Conservation (phyloP, 164 flowering plant genomes). For the Kalanchoe fedtschenkoi region DNA sequence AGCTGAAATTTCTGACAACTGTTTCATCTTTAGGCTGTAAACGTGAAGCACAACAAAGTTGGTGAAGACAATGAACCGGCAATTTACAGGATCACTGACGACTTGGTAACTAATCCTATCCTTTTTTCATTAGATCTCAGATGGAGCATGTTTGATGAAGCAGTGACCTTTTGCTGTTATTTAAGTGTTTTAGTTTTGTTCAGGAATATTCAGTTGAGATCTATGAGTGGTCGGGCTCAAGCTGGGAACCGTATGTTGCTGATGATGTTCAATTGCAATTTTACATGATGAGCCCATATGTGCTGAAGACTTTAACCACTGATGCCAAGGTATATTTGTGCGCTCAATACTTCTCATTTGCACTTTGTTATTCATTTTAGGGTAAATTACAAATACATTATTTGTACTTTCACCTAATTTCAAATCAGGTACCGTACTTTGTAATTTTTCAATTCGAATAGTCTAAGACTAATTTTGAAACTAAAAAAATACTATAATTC, state of each 20-base stretch:
- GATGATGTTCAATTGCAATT: slow-evolving; percentile 94
- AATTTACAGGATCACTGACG: slow-evolving; percentile 86
- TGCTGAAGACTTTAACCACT: slow-evolving; percentile 69
- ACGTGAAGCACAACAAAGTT: slow-evolving; percentile 71
- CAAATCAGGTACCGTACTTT: no score
- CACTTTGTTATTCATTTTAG: neutral
- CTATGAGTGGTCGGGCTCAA: slow-evolving; percentile 87
- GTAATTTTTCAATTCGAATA: no score
- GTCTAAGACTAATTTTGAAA: no score
- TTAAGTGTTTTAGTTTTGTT: slow-evolving; percentile 11
- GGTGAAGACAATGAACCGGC: slow-evolving; percentile 79
- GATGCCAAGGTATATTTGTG: slow-evolving; percentile 48
- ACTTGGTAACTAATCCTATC: slow-evolving; percentile 33
- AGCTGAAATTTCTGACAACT: neutral
- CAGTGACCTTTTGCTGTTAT: neutral
- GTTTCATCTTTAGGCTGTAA: slow-evolving; percentile 46
- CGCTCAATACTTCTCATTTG: neutral
- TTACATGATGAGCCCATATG: slow-evolving; percentile 99
- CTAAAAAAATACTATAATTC: neutral
- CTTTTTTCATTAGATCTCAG: neutral
- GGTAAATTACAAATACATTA: no score
- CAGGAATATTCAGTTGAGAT: slow-evolving; percentile 89
- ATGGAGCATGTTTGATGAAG: neutral
- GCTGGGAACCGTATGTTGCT: slow-evolving; percentile 89
- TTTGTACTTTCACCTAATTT: no score